Evolutionary conservation across 345 rosid species (phyloP), one percentile per base, ranked within the genome.

Genomic region (Odontarrhena argentea): DNA sequence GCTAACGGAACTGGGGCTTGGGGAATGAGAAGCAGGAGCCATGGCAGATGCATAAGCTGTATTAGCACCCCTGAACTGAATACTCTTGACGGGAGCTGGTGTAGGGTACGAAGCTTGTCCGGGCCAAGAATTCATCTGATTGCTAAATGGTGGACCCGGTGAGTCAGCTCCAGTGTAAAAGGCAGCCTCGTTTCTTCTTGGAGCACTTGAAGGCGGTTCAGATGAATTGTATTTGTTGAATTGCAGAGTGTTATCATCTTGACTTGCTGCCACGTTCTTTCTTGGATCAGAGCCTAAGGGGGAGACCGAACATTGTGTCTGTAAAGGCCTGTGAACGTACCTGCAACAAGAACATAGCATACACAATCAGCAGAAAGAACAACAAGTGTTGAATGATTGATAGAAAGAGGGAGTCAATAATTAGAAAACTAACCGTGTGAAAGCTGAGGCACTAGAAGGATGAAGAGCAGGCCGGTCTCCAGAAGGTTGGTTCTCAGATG

Each of bases 381-480:
- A 5, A 56, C 15, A 30, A 40, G 3, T 22, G 10, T 15, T 45
- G 18, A 57, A 42, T 25, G 6, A 68, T 11, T 36, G 35, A 12
- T 28, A 37, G 61, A 12, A 3, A 14, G 49, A 44, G 10, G n/a
- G 18, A 38, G 28, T 11, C 5, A 15, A 43, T 8, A 22, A 22
- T 2, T 18, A 71, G 51, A 68, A 34, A 64, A 71, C 88, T 76
- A 67, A 85, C 97, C 87, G 76, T 4, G 92, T 77, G 73, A 93
- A 93, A 68, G 98, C 97, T 0, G 97, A 93, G 77, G 91, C 85
- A 83, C 78, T 78, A 43, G 97, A 89, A 46, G 84, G 97, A 77
- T 79, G 78, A 25, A 93, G 84, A 24, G 72, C 71, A 10, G 77
- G 81, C 53, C 68, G 75, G 65, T 83, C 90, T 71, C 80, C 87